These are phyloP conservation scores for Bimuria novae-zelandiae DNA, from an alignment of 2,329 filamentous ascomycete genomes.

Conservation along the genomic window DNA sequence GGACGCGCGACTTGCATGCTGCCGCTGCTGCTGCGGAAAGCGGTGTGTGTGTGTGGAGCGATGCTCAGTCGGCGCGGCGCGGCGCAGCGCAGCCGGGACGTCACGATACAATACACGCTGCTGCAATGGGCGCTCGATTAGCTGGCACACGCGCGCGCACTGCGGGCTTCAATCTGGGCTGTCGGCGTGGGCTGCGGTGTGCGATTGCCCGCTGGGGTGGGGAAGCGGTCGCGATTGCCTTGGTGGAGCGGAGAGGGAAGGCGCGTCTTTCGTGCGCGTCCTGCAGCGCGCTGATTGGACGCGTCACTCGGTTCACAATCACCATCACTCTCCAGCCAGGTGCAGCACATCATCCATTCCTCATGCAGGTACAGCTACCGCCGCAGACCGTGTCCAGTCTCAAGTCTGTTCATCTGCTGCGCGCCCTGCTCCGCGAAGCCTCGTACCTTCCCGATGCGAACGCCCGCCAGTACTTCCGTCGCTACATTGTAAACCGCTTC, in stretches of 20 bases:
- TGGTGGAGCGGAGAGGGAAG: constrained; percentile 22
- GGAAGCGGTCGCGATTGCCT: constrained; percentile 12
- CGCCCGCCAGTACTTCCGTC: constrained; percentile 56
- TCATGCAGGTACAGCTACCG: constrained; percentile 19
- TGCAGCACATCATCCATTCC: background rate
- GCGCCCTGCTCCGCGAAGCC: constrained; percentile 62
- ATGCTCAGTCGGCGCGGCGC: constrained; percentile 14
- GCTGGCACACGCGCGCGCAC: background rate
- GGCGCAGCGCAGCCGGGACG: background rate
- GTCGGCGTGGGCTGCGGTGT: constrained; percentile 1
- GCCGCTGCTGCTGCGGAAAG: constrained; percentile 11
- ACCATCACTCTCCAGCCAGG: background rate
- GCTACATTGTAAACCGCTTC: constrained; percentile 56
- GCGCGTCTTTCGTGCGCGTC: constrained; percentile 24
- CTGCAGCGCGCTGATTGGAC: constrained; percentile 1
- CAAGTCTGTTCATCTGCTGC: constrained; percentile 54
- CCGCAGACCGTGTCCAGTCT: constrained; percentile 21
- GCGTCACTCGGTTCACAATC: background rate
- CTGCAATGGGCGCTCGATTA: background rate
- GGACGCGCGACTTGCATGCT: constrained; percentile 44
- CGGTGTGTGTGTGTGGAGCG: constrained; percentile 11
- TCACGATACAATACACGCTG: no score
- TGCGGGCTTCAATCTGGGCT: background rate
- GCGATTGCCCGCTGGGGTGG: background rate
- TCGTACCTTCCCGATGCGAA: constrained; percentile 64